Base-by-base conservation (phyloP, 140 eudicot species). In the Anethum foeniculum region DNA sequence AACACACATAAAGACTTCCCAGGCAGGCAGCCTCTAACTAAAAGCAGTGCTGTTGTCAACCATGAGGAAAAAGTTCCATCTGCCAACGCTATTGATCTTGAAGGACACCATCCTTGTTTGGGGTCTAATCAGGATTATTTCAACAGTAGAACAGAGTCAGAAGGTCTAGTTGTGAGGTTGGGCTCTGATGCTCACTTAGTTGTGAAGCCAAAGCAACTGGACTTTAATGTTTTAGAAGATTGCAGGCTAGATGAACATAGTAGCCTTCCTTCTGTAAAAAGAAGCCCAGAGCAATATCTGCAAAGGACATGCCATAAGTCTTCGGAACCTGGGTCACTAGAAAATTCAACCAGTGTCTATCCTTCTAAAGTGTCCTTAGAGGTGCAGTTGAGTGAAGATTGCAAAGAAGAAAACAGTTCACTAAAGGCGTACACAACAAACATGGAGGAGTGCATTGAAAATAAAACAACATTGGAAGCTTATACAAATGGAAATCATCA, bases 131-230 rank as follows among this genome's bases (percentile, higher is more conserved):
- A 82, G 47, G 82, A 60, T 47, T 58, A 39, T 6, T 83, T 77
- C 74, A 71, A 80, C 83, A 62, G 39, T 80, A 78, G 83, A 67
- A 79, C 52, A 41, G 87, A 74, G 49, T 85, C 85, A 74, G 90
- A 88, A 71, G 78, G 76, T 88, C 60, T 80, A 79, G 79, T 78
- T 79, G 81, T 79, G 56, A 77, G 77, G 68, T 49, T 82, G 65
- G 77, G 86, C 52, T 44, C 85, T 27, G 88, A 80, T 21, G 79
- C 86, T 82, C 76, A 68, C 51, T 81, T 84, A 79, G 73, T 51
- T 81, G 84, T 88, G 84, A 84, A 87, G 82, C 97, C 93, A 32
- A 88, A 84, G 82, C 90, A 86, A 73, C 88, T 89, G 80, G 86
- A 87, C 86, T 89, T 88, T 82, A 86, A 84, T 81, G 87, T 81